Evolutionary conservation across 345 rosid species (phyloP).

Genomic region (Erucastrum elatum): DNA sequence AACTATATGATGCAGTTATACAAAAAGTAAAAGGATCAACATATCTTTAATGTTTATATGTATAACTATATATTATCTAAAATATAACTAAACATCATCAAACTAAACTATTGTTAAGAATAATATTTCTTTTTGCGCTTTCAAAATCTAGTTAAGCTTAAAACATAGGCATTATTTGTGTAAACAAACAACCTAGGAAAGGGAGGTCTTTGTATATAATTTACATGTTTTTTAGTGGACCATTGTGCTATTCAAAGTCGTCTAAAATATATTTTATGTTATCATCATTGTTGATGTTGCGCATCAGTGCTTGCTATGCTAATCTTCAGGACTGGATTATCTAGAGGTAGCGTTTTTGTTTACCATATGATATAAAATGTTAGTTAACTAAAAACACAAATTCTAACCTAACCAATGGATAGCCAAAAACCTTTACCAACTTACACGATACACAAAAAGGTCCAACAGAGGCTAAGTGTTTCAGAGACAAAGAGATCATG

Average conservation of each 20-base stretch:
- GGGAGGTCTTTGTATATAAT: not conserved
- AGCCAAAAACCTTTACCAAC: too few relatives aligned
- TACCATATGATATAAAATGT: not conserved
- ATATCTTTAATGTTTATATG: not conserved
- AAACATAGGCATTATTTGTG: not conserved
- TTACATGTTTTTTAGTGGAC: not conserved
- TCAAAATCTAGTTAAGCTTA: not conserved
- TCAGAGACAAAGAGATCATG: too few relatives aligned
- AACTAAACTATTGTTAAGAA: not conserved
- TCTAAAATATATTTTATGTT: slow-evolving; percentile 9
- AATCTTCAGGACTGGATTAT: not conserved
- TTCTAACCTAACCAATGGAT: too few relatives aligned
- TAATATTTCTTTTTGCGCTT: not conserved
- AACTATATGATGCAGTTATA: too few relatives aligned
- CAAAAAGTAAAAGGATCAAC: not conserved
- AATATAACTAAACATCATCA: not conserved
- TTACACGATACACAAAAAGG: too few relatives aligned
- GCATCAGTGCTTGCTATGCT: slow-evolving; percentile 5
- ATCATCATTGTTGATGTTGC: slow-evolving; percentile 5
- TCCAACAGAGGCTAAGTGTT: too few relatives aligned
- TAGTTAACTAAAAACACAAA: too few relatives aligned
- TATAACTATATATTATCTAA: not conserved
- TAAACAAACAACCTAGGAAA: not conserved
- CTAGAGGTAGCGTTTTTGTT: not conserved
- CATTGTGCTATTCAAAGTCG: slow-evolving; percentile 15